A percentile compares a stretch with the other conserved stretches of the same genome.
phyloP scores from a whole-genome alignment of 345 rosid species.

The Kandelia obovata region DNA sequence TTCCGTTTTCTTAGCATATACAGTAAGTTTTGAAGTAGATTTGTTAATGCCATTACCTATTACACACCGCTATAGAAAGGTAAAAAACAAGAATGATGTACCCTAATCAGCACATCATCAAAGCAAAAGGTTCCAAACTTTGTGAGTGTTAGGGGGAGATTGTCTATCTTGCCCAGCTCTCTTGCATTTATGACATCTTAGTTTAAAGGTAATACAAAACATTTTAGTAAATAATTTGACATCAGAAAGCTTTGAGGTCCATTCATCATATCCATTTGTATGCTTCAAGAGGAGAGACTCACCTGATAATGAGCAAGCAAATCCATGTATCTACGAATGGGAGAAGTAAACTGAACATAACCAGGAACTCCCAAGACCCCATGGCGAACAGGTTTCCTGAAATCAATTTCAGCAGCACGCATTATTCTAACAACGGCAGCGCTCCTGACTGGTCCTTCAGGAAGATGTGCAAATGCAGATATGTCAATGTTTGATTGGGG shows the following conservation, averaged over 20 bases:
- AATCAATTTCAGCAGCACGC: constrained; percentile 92
- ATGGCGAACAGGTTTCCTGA: constrained; percentile 79
- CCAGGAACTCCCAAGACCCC: constrained; percentile 90
- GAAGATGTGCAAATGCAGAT: constrained; percentile 80
- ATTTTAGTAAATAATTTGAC: not conserved
- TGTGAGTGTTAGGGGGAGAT: no score
- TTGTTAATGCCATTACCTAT: no score
- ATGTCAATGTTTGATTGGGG: constrained; percentile 84
- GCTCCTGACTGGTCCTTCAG: constrained; percentile 91
- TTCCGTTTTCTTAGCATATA: no score
- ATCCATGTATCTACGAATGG: constrained; percentile 94
- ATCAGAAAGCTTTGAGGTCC: not conserved
- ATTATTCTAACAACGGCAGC: constrained; percentile 65
- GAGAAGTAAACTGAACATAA: constrained; percentile 95
- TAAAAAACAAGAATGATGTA: no score
- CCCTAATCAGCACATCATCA: no score
- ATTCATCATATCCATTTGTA: not conserved
- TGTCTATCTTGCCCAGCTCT: no score
- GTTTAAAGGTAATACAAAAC: not conserved
- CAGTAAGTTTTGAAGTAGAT: no score
- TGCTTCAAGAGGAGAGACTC: constrained; percentile 11
- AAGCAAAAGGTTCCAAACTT: no score
- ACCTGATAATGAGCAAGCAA: constrained; percentile 98
- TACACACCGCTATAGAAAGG: no score
- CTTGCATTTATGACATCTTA: no score